Base-by-base conservation (phyloP, 106 monocot genomes). In the Ottelia alismoides region DNA sequence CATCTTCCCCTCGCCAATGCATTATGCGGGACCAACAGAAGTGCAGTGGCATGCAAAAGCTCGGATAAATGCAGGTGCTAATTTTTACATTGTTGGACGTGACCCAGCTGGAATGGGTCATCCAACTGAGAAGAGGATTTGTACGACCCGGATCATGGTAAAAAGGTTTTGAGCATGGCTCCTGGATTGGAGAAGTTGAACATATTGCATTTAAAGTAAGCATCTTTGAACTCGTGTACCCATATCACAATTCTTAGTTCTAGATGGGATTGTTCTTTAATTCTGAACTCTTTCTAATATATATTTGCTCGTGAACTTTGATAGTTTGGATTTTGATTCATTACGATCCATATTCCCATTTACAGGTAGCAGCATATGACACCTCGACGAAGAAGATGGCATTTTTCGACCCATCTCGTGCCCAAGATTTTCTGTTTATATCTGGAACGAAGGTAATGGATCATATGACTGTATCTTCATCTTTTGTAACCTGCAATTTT, bases 11-110 rank as follows among this genome's bases (percentile, higher is more conserved):
- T 98, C 98, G 0, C 98, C 98, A 0, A 98, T 98, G 98, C 85
- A 98, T 68, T 98, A 98, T 65, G 98, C 98, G 0, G 98, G 98
- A 11, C 96, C 96, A 55, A 98, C 96, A 28, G 96, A 98, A 73
- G 98, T 90, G 18, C 98, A 98, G 30, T 98, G 98, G 98, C 98
- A 98, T 68, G 98, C 98, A 12, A 98, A 98, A 59, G 98, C 98
- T 22, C 26, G 98, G 27, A 72, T 98, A n/a, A 98, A 98, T 60
- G 89, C 98, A 1, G 98, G 98, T 7, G 98, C 98, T 47, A 98
- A 98, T 72, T 98, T 98, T 53, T 98, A 98, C 64, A 98, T 98
- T 51, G 98, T 98, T 58, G 98, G 98, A 17, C 85, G 98, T 56
- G 98, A 98, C 65, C 98, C 98, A 49, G 98, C 89, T 17, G 98